Conservation (phyloP, 352 stramenopile genomes). For the Globisporangium iwayamae region DNA sequence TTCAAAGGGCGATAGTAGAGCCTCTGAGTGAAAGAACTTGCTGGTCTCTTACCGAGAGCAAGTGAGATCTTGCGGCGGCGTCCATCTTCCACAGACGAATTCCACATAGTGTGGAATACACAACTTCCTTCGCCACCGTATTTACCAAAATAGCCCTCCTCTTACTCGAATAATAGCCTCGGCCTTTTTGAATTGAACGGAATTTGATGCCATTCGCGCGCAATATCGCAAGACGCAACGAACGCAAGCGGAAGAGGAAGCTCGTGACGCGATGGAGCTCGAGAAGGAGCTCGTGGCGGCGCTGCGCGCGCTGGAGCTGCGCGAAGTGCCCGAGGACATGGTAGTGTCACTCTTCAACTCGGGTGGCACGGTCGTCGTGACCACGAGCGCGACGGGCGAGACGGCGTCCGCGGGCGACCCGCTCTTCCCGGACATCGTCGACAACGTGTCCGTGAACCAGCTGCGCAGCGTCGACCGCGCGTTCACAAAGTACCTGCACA, state of each 20-base stretch:
- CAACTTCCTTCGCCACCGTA: too few relatives aligned
- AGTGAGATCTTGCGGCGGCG: too few relatives aligned
- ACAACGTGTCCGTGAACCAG: conserved; percentile 34
- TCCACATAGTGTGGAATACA: too few relatives aligned
- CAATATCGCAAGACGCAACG: not conserved
- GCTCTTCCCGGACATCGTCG: conserved; percentile 26
- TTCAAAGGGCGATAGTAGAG: too few relatives aligned
- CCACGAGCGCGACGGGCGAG: conserved; percentile 12
- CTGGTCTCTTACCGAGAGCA: too few relatives aligned
- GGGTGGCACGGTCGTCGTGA: conserved; percentile 49
- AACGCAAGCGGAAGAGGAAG: not conserved
- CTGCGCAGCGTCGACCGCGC: conserved; percentile 51
- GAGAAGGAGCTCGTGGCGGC: conserved; percentile 58
- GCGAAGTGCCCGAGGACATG: conserved; percentile 39
- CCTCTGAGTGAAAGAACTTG: too few relatives aligned
- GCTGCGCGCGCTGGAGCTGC: conserved; percentile 58
- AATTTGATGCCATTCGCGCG: conserved; percentile 2
- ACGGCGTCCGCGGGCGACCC: conserved; percentile 19
- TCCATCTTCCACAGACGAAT: too few relatives aligned
- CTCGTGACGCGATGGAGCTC: conserved; percentile 24
- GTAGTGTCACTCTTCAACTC: conserved; percentile 66
- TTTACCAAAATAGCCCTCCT: too few relatives aligned
- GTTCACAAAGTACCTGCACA: conserved; percentile 50
- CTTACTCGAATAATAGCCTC: too few relatives aligned
- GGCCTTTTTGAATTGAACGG: not conserved